A percentile compares a stretch with the other conserved stretches of the same genome.
Evolutionary conservation across 2,329 filamentous ascomycete genomes (phyloP).

Genomic region (Dactylella cylindrospora): DNA sequence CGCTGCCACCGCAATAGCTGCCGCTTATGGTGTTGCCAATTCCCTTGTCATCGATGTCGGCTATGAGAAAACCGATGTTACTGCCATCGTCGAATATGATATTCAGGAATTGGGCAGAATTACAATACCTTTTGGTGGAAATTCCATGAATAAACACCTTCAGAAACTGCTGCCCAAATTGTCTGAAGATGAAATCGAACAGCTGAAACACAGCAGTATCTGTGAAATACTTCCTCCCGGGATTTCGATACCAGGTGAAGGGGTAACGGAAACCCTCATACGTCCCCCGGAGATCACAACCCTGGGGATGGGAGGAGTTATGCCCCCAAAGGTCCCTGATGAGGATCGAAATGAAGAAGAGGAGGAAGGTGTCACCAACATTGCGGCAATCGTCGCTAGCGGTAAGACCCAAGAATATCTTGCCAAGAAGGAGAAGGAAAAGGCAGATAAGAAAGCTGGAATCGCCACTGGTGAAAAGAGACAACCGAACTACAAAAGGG

Average conservation of each 20-base stretch:
- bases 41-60: conserved; percentile 90
- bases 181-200: conserved; percentile 68
- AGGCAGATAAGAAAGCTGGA: conserved; percentile 61
- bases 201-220: conserved; percentile 67
- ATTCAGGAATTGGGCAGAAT: conserved; percentile 68
- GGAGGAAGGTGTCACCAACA: conserved; percentile 75
- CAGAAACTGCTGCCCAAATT: conserved; percentile 68
- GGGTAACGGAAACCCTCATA: conserved; percentile 53
- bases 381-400: conserved; percentile 79
- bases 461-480: conserved; percentile 56
- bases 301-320: conserved; percentile 23
- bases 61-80: conserved; percentile 87
- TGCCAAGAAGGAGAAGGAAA: conserved; percentile 79
- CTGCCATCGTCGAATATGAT: conserved; percentile 79
- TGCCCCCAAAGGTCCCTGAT: conserved; percentile 12
- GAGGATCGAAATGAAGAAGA: conserved; percentile 53
- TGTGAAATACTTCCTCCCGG: conserved; percentile 67
- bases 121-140: conserved; percentile 74
- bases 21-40: conserved; percentile 76
- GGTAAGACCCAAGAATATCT: conserved; percentile 80
- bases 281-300: conserved; percentile 50
- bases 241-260: conserved; percentile 52
- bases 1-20: conserved; percentile 76
- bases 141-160: conserved; percentile 78
- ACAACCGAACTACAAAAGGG: conserved; percentile 71